Evolutionary conservation across 257 asterid genomes (phyloP), one percentile per base, ranked within the genome.

Genomic region (Echites panduratus): DNA sequence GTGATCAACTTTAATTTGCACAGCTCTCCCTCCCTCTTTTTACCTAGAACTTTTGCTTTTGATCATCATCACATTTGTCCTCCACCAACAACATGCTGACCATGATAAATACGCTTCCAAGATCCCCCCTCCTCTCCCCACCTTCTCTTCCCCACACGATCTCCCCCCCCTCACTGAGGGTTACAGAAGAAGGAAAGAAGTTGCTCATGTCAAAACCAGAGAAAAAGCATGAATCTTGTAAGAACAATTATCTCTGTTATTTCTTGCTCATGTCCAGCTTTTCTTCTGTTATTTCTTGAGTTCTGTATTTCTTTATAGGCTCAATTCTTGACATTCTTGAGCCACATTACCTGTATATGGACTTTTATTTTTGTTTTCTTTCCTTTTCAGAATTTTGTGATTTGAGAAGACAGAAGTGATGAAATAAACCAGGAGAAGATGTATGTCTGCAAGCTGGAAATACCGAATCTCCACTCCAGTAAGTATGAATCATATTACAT

Each of bases 11-110:
- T 93, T 88, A 89, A 73, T 87, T 89, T 89, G 93, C 78, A 84
- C 83, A 84, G 80, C 58, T 27, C 87, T 88, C 97, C 98, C 91
- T 89, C 96, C 86, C 76, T 62, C 62, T 70, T 81, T 79, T 77
- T 59, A 79, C 86, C 80, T 69, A 27, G 68, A 66, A 50, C 89
- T 82, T 90, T 82, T 79, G 78, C 84, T 85, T 70, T 87, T 83
- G 76, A 80, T 82, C 67, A 87, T 86, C 76, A 89, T 89, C 80
- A 81, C 82, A 77, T 79, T 80, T 86, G 83, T 74, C 85, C 79
- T 66, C 85, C 93, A 81, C 86, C 84, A 76, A 72, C 83, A 80
- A 44, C 81, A 1, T 45, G 68, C 84, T 85, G 86, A 81, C 91
- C 92, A 82, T 32, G 76, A 84, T 89, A 84, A 77, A 83, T 85